phyloP scores from a whole-genome alignment of 805 yeast species.

The Saturnispora gosingensis region DNA sequence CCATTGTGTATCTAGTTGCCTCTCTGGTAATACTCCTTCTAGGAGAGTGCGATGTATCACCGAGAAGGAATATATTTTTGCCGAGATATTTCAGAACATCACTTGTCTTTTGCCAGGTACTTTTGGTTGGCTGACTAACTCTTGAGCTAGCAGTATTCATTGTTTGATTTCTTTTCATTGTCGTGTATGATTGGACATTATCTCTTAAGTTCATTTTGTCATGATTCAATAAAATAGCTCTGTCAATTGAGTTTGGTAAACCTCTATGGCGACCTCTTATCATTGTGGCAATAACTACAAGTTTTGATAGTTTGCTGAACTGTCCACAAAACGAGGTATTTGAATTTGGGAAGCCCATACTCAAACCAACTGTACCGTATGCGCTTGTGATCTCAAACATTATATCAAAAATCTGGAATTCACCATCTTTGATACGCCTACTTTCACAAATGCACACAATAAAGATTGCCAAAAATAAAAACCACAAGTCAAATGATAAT shows the following conservation, averaged over 20 bases:
- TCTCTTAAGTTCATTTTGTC: conserved; percentile 57
- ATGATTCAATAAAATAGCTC: conserved; percentile 84
- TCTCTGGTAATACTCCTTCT: conserved; percentile 5
- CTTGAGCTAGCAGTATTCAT: background rate
- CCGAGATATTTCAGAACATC: conserved; percentile 2
- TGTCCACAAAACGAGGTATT: conserved; percentile 65
- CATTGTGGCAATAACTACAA: conserved; percentile 83
- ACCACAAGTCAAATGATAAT: conserved; percentile 92
- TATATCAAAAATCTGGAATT: conserved; percentile 60
- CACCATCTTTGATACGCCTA: conserved; percentile 38
- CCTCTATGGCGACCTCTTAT: conserved; percentile 96
- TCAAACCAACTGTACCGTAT: conserved; percentile 92
- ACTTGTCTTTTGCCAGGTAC: conserved; percentile 2
- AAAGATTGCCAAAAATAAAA: conserved; percentile 75
- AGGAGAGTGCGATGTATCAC: background rate
- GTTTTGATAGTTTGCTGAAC: conserved; percentile 65
- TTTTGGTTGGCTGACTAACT: background rate
- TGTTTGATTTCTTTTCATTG: conserved; percentile 23
- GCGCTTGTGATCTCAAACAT: conserved; percentile 90
- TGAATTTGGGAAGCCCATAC: conserved; percentile 68
- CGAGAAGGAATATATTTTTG: conserved; percentile 2
- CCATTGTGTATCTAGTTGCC: conserved; percentile 1
- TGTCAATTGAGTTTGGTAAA: conserved; percentile 82
- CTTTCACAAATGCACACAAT: conserved; percentile 85
- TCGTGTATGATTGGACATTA: conserved; percentile 45